Evolutionary conservation across 257 asterid genomes (phyloP).

Genomic region (Asclepias syriaca): DNA sequence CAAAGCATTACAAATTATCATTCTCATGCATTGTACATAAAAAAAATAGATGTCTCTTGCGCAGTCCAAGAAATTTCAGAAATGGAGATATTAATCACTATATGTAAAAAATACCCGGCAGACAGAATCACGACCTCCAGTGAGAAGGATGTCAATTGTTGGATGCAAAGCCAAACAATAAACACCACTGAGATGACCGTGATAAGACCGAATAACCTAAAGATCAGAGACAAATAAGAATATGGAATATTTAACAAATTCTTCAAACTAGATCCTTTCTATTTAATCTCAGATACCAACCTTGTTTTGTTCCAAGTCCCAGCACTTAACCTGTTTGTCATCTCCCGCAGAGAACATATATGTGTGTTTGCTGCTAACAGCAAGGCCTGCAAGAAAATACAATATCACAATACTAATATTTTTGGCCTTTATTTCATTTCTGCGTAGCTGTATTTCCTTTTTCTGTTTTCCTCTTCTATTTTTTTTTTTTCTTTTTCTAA

Average conservation of each 20-base stretch:
- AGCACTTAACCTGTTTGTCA: conserved; percentile 94
- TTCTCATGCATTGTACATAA: background rate
- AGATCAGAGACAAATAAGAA: conserved; percentile 10
- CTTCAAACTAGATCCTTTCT: background rate
- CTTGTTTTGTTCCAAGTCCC: conserved; percentile 99
- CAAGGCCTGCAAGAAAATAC: conserved; percentile 57
- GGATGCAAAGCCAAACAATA: conserved; percentile 97
- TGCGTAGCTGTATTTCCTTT: background rate
- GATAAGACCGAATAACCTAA: conserved; percentile 94
- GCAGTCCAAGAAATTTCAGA: conserved; percentile 20
- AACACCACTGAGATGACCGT: conserved; percentile 97
- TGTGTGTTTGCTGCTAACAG: conserved; percentile 81
- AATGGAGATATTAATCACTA: conserved; percentile 22
- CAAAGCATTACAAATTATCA: background rate
- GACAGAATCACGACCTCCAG: conserved; percentile 98
- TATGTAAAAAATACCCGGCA: conserved; percentile 58
- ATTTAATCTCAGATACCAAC: conserved; percentile 24
- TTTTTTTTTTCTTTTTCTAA: background rate
- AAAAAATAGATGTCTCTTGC: background rate
- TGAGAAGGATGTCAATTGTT: conserved; percentile 72
- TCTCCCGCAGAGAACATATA: conserved; percentile 99
- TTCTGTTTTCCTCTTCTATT: background rate
- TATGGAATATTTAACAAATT: conserved; percentile 1
- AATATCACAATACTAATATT: background rate
- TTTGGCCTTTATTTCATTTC: background rate